Base-by-base conservation (phyloP, 1,284 basidiomycete species). In the Marasmius sp. region DNA sequence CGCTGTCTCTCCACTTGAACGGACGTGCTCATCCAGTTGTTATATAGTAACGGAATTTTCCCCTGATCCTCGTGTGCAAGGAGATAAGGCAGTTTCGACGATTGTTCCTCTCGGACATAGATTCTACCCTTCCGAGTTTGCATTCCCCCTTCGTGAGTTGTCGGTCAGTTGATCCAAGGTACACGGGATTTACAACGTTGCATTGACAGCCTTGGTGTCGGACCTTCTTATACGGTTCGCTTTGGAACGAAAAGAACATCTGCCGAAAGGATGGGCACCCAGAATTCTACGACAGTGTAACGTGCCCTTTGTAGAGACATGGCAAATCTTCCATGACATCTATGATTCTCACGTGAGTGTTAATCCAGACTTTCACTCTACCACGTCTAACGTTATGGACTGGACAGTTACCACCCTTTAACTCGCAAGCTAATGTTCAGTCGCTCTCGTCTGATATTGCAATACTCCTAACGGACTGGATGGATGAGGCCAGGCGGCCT, bases 101-200 rank as follows among this genome's bases (percentile, higher is more conserved):
- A 77, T 96, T 11, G 82, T 88, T 18, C 84, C 89, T 1, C 79
- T 97, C 6, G 93, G 91, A 14, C 87, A 91, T 67, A 83, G 91
- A 37, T 97, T 95, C 74, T 95, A 93, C 73, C 93, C 94, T 1
- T 96, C 94, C 1, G 94, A 97, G 68, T 89, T 89, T 64, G 93
- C 94, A 14, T 96, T 97, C 74, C 93, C 94, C 10, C 79, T 95
- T 55, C 83, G 93, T 95, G 71, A 70, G 88, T 43, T 34, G 55
- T 34, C 36, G 20, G 20, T 45, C 34, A 58, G 41, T 48, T 36
- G 6, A 56, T 33, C 49, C 58, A 52, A 54, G 27, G 50, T 18
- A 54, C 39, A 22, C 34, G 60, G 41, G 34, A 45, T 38, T 10
- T 57, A 5, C 18, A 27, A 38, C 43, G 59, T 64, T 47, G 52